Base-by-base conservation (phyloP, 1,284 basidiomycete genomes). In the Cutaneotrichosporon sp. region DNA sequence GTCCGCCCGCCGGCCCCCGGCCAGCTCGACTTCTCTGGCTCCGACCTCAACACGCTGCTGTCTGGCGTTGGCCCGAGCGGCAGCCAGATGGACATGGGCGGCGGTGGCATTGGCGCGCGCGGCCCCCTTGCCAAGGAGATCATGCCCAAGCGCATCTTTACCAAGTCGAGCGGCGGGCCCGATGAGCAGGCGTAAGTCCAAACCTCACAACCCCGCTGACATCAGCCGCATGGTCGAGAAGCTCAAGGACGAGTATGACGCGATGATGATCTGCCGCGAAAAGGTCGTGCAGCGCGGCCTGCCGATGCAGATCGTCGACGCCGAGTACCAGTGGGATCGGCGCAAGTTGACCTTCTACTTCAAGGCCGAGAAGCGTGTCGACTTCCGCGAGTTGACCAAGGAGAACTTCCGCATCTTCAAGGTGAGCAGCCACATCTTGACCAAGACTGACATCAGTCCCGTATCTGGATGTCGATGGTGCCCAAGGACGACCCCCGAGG, bases 301-400 rank as follows among this genome's bases (percentile, higher is more conserved):
- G 72, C 93, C 94, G 18, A 99, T 99, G 95, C 91, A 95, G 79
- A 93, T 99, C 62, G 89, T 97, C 60, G 94, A 97, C 76, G 95
- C 94, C 33, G 95, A 98, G 81, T 97, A 95, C 82, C 95, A 99
- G 78, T 98, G 92, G 92, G 94, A 97, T 80, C 89, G 95, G 54
- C 90, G 94, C 79, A 97, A 98, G 82, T 81, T 99, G 65, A 98
- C 95, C 0, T 97, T 97, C 83, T 98, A 97, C 82, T 99, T 97
- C 78, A 84, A 95, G 63, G 92, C 95, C 57, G 92, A 95, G 74
- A 93, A 92, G 80, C 83, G 95, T 68, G 95, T 99, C 76, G 95
- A 99, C 80, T 98, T 99, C 82, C 86, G 95, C 69, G 95, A 97
- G 78, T 85, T 98, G 58, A 78, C 76, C 13, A 78, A 78, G 63